phyloP scores from a whole-genome alignment of 2,329 filamentous ascomycete genomes.

The Ascochyta fabae region DNA sequence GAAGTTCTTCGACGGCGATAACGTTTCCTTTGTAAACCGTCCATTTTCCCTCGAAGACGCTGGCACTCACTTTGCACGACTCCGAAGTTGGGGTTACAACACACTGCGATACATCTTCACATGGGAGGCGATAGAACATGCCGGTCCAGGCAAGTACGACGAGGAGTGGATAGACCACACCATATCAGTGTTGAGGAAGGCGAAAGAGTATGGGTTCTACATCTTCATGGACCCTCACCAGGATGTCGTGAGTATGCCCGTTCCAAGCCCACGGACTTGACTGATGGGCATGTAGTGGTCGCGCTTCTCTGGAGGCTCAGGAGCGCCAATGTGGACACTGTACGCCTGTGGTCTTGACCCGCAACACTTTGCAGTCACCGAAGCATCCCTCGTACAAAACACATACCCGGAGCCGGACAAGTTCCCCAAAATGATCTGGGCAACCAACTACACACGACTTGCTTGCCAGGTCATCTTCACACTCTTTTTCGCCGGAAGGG shows the following conservation, averaged over 20 bases:
- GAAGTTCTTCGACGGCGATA: conserved; percentile 90
- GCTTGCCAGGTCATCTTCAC: conserved; percentile 92
- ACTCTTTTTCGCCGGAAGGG: conserved; percentile 86
- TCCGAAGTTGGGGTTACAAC: conserved; percentile 93
- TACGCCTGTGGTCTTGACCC: conserved; percentile 94
- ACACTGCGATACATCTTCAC: conserved; percentile 96
- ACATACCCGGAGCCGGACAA: conserved; percentile 82
- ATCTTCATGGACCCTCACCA: conserved; percentile 99
- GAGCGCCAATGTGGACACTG: conserved; percentile 96
- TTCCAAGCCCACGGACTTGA: no score
- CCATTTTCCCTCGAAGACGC: conserved; percentile 87
- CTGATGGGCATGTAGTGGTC: conserved; percentile 71
- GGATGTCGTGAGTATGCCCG: conserved; percentile 74
- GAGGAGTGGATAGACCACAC: conserved; percentile 93
- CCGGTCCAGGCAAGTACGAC: conserved; percentile 89
- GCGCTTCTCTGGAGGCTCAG: conserved; percentile 89
- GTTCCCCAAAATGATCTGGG: conserved; percentile 99
- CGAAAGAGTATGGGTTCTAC: conserved; percentile 91
- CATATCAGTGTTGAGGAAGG: conserved; percentile 80
- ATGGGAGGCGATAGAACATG: conserved; percentile 97
- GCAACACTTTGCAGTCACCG: conserved; percentile 79
- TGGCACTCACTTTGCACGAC: conserved; percentile 80
- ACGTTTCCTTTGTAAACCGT: conserved; percentile 84
- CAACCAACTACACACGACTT: conserved; percentile 91
- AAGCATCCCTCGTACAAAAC: conserved; percentile 94